Evolutionary conservation across 2,329 filamentous ascomycete species (phyloP).

Genomic region (Lojkania enalia): DNA sequence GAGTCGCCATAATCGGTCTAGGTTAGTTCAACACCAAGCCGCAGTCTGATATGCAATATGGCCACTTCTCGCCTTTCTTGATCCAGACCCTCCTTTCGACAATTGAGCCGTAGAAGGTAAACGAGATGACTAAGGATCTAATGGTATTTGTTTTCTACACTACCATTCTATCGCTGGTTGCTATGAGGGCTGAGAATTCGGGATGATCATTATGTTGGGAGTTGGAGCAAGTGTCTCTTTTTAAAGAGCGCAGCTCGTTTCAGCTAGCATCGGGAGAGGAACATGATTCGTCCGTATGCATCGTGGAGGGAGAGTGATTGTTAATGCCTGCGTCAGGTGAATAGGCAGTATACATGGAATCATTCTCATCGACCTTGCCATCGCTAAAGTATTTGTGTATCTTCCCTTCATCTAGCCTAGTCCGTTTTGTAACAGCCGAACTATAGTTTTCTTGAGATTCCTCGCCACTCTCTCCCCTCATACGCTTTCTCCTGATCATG

Average conservation of each 20-base stretch:
- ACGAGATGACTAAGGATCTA: neutral
- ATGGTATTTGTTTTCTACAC: neutral
- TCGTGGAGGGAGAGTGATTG: too few relatives aligned
- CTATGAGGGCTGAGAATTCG: neutral
- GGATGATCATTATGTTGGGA: neutral
- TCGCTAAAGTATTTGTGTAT: neutral
- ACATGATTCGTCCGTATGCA: too few relatives aligned
- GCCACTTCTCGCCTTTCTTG: neutral
- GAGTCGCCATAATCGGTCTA: neutral
- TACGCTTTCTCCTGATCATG: conserved; percentile 61
- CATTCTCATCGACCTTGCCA: too few relatives aligned
- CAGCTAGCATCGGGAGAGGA: too few relatives aligned
- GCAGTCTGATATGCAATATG: neutral
- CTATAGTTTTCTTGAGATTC: neutral
- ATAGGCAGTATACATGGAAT: too few relatives aligned
- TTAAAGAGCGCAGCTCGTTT: too few relatives aligned
- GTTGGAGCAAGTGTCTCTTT: too few relatives aligned
- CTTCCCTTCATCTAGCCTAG: neutral
- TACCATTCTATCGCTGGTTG: neutral
- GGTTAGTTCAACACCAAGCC: neutral
- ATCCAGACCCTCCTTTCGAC: neutral
- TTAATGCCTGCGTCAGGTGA: too few relatives aligned
- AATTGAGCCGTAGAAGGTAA: neutral
- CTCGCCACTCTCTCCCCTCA: neutral
- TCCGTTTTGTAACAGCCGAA: neutral